Conservation (phyloP, 257 asterid species). For the Forsythia viridissima region DNA sequence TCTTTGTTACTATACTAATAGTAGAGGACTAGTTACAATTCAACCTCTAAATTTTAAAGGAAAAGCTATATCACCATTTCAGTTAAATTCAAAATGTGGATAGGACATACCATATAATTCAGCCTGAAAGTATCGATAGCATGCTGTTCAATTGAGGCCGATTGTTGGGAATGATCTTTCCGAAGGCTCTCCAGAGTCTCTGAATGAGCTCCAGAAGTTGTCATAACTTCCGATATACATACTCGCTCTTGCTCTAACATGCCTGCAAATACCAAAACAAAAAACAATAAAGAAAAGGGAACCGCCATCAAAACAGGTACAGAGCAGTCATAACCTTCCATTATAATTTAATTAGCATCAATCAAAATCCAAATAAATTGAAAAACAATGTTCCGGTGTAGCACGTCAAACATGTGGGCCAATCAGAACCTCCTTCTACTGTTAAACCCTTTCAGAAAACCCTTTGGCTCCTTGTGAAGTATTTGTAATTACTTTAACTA, state of each 20-base stretch:
- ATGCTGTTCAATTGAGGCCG: neutral
- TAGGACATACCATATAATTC: slow-evolving; percentile 6
- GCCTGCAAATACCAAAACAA: slow-evolving; percentile 35
- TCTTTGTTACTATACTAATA: neutral
- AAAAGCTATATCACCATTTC: neutral
- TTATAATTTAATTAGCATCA: neutral
- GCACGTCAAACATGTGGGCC: neutral
- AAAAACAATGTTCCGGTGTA: neutral
- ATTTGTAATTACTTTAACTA: neutral
- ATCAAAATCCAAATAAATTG: neutral
- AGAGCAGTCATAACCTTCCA: neutral
- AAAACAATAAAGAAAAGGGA: neutral
- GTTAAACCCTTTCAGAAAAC: neutral
- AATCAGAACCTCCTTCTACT: neutral
- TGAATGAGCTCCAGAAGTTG: neutral
- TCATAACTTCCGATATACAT: slow-evolving; percentile 44
- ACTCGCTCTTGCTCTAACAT: slow-evolving; percentile 56
- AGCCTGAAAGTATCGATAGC: slow-evolving; percentile 1
- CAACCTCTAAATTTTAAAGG: neutral
- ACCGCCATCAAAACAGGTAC: neutral
- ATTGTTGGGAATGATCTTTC: slow-evolving; percentile 12
- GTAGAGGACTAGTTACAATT: neutral
- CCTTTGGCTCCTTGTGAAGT: neutral
- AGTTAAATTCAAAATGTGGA: neutral
- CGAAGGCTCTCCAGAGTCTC: slow-evolving; percentile 3